phyloP scores from a whole-genome alignment of 805 yeast genomes.

The Komagataella populi region DNA sequence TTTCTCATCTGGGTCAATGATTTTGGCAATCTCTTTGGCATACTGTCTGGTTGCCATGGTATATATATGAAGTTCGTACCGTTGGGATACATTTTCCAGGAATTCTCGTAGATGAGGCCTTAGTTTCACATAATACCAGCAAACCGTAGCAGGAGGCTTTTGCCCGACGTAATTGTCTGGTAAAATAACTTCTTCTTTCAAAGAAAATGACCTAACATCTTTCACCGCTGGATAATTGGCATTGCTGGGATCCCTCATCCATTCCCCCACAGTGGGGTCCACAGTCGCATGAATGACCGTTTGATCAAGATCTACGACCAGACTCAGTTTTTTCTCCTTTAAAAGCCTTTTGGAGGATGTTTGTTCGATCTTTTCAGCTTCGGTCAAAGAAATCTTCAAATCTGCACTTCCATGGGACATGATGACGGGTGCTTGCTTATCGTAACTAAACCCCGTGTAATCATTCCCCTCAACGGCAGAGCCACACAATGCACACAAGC shows the following conservation, averaged over 20 bases:
- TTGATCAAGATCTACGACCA: constrained; percentile 94
- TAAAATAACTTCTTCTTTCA: constrained; percentile 59
- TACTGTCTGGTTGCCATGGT: constrained; percentile 97
- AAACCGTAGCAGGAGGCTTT: constrained; percentile 39
- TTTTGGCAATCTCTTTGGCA: constrained; percentile 78
- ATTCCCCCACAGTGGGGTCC: constrained; percentile 92
- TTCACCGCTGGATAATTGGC: constrained; percentile 78
- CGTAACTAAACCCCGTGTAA: constrained; percentile 54
- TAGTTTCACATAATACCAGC: constrained; percentile 87
- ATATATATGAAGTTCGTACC: constrained; percentile 85
- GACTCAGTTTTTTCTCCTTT: constrained; percentile 53
- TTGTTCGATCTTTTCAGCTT: constrained; percentile 76
- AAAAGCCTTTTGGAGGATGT: constrained; percentile 47
- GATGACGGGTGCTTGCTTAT: constrained; percentile 68
- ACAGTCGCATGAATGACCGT: constrained; percentile 97
- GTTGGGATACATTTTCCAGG: constrained; percentile 43
- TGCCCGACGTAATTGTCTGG: constrained; percentile 53
- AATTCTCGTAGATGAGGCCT: constrained; percentile 80
- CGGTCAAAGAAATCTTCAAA: constrained; percentile 69
- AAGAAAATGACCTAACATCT: constrained; percentile 64
- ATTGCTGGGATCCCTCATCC: constrained; percentile 78
- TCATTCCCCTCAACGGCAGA: constrained; percentile 62
- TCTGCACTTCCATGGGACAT: constrained; percentile 87
- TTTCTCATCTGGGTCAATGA: constrained; percentile 80
- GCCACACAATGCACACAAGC: constrained; percentile 90